These are phyloP conservation scores for Colletotrichum sp. DNA, from an alignment of 2,329 filamentous ascomycete species.

Conservation along the genomic window DNA sequence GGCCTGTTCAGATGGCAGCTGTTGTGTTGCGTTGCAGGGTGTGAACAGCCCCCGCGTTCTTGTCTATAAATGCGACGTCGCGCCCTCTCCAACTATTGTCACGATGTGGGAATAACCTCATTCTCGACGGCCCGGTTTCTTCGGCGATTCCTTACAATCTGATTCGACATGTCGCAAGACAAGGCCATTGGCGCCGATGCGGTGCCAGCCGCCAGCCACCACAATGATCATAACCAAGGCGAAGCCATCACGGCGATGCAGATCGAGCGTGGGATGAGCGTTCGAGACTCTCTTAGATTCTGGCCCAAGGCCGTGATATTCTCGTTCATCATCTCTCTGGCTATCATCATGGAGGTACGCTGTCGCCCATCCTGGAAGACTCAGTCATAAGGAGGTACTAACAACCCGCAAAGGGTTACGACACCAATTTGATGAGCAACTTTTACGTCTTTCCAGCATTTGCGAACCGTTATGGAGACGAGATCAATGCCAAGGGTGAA, in stretches of 20 bases:
- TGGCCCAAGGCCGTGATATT: conserved; percentile 25
- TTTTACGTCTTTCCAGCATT: conserved; percentile 43
- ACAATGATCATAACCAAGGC: not conserved
- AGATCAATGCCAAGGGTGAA: conserved; percentile 34
- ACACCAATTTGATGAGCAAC: conserved; percentile 38
- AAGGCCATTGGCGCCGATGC: conserved; percentile 9
- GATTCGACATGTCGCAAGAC: conserved; percentile 9
- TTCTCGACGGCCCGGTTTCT: not conserved
- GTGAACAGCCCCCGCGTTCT: not conserved
- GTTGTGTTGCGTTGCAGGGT: not conserved
- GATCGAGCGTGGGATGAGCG: conserved; percentile 25
- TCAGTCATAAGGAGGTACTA: not conserved
- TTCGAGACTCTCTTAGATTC: conserved; percentile 24
- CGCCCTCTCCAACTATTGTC: not conserved
- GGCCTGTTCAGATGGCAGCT: not conserved
- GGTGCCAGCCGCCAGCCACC: conserved; percentile 13
- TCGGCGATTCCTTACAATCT: not conserved
- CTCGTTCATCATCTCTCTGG: conserved; percentile 27
- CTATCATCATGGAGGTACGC: conserved; percentile 31
- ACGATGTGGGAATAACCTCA: conserved; percentile 13
- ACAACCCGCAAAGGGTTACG: conserved; percentile 34
- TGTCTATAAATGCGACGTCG: conserved; percentile 11
- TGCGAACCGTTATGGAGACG: conserved; percentile 40
- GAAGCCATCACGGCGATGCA: conserved; percentile 20
- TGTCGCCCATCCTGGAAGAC: not conserved